These are phyloP conservation scores for Fusarium anguioides DNA, from an alignment of 2,329 filamentous ascomycete genomes.

Conservation along the genomic window DNA sequence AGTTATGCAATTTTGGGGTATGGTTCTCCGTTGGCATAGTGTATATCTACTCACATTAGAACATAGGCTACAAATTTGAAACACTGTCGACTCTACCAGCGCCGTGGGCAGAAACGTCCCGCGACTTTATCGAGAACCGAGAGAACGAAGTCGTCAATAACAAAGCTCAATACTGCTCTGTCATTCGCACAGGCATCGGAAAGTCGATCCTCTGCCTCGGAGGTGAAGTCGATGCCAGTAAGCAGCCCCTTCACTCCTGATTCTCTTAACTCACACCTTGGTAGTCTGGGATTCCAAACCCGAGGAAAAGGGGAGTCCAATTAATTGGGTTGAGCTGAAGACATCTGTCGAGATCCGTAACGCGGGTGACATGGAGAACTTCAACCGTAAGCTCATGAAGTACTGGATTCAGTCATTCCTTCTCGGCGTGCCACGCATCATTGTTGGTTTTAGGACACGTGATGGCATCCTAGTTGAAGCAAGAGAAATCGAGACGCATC, in stretches of 20 bases:
- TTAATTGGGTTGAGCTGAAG: slow-evolving; percentile 96
- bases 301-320: slow-evolving; percentile 68
- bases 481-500: slow-evolving; percentile 82
- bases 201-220: slow-evolving; percentile 80
- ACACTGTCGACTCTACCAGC: slow-evolving; percentile 80
- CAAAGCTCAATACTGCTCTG: slow-evolving; percentile 93
- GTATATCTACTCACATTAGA: neutral
- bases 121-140: slow-evolving; percentile 82
- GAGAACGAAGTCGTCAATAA: slow-evolving; percentile 82
- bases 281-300: slow-evolving; percentile 88
- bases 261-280: neutral
- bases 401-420: slow-evolving; percentile 98
- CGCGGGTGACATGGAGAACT: slow-evolving; percentile 76
- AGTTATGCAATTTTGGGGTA: slow-evolving; percentile 94
- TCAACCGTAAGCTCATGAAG: slow-evolving; percentile 90
- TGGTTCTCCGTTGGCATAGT: neutral
- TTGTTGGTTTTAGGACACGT: slow-evolving; percentile 85
- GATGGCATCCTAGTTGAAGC: slow-evolving; percentile 77
- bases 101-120: slow-evolving; percentile 77
- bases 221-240: slow-evolving; percentile 92
- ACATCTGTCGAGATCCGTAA: slow-evolving; percentile 80
- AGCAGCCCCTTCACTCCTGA: slow-evolving; percentile 33
- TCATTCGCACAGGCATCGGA: slow-evolving; percentile 89
- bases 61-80: slow-evolving; percentile 93
- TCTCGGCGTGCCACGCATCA: slow-evolving; percentile 89